Percentiles rank a stretch among this genome's conserved stretches.
phyloP scores from a whole-genome alignment of 441 rosid genomes.

The Theobroma grandiflorum region DNA sequence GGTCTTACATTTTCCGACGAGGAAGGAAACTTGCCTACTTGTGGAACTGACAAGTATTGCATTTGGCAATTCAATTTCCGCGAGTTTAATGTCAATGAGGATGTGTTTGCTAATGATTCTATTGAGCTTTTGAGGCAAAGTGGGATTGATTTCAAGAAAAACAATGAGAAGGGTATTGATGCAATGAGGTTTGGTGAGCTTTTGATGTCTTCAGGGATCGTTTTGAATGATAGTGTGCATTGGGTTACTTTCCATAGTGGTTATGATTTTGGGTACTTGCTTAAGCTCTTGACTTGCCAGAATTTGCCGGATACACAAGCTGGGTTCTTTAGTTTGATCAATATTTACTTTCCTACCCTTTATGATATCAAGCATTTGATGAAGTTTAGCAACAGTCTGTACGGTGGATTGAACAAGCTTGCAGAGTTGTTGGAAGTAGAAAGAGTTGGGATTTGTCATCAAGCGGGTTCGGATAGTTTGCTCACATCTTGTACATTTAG shows the following conservation, averaged over 20 bases:
- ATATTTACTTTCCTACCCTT: constrained; percentile 54
- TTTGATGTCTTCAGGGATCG: constrained; percentile 70
- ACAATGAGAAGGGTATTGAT: constrained; percentile 54
- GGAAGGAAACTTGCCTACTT: constrained; percentile 63
- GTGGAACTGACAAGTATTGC: constrained; percentile 61
- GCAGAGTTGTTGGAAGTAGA: constrained; percentile 66
- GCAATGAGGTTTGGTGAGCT: constrained; percentile 58
- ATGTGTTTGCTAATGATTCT: constrained; percentile 56
- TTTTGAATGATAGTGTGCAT: constrained; percentile 55
- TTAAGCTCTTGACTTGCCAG: constrained; percentile 64
- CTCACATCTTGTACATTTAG: constrained; percentile 72
- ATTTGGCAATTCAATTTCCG: constrained; percentile 75
- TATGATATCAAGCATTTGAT: constrained; percentile 71
- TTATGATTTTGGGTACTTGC: constrained; percentile 73
- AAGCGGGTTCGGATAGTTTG: constrained; percentile 78
- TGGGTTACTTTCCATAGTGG: constrained; percentile 79
- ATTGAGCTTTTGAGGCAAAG: constrained; percentile 65
- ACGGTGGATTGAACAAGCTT: constrained; percentile 72
- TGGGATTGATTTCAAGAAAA: constrained; percentile 58
- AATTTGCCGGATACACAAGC: constrained; percentile 56
- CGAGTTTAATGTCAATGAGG: constrained; percentile 53
- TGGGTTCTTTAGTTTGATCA: constrained; percentile 56
- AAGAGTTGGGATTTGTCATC: constrained; percentile 71
- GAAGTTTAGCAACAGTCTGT: constrained; percentile 74
- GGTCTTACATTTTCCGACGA: constrained; percentile 73